Percentiles rank a stretch among this genome's conserved stretches.
Evolutionary conservation across 139 green algal genomes (phyloP).

Genomic region (Raphidocelis subcapitata): DNA sequence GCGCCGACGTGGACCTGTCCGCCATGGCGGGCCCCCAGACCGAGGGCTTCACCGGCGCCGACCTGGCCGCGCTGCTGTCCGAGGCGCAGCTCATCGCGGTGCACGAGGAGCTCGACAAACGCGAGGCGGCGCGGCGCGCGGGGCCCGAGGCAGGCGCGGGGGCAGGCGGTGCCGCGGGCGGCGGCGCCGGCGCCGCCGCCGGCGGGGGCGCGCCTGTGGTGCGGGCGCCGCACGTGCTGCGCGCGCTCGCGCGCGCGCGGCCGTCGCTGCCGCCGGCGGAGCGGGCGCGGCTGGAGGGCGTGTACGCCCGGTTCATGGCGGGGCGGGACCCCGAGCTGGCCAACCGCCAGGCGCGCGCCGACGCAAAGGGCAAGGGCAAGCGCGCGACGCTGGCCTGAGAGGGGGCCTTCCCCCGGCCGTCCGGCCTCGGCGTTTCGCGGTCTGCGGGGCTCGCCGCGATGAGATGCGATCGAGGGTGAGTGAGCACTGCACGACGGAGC

Average conservation of each 20-base stretch:
- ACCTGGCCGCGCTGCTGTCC: conserved; percentile 75
- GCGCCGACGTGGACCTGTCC: conserved; percentile 41
- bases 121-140: not conserved
- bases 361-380: conserved; percentile 44
- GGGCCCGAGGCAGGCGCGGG: not conserved
- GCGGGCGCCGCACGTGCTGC: conserved; percentile 45
- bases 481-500: no score
- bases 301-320: conserved; percentile 63
- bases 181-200: not conserved
- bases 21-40: conserved; percentile 34
- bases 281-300: conserved; percentile 43
- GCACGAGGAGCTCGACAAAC: conserved; percentile 61
- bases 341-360: conserved; percentile 6
- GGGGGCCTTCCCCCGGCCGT: not conserved
- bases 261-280: conserved; percentile 64
- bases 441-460: no score
- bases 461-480: no score
- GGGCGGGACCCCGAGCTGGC: conserved; percentile 37
- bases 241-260: conserved; percentile 44
- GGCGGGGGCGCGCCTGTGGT: conserved; percentile 26
- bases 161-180: not conserved
- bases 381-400: conserved; percentile 51
- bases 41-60: conserved; percentile 66
- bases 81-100: conserved; percentile 84
- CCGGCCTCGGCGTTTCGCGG: no score